Percentiles rank a stretch among this genome's conserved stretches.
Conservation (phyloP, 2,329 filamentous ascomycete genomes). For the Fusarium hostae region DNA sequence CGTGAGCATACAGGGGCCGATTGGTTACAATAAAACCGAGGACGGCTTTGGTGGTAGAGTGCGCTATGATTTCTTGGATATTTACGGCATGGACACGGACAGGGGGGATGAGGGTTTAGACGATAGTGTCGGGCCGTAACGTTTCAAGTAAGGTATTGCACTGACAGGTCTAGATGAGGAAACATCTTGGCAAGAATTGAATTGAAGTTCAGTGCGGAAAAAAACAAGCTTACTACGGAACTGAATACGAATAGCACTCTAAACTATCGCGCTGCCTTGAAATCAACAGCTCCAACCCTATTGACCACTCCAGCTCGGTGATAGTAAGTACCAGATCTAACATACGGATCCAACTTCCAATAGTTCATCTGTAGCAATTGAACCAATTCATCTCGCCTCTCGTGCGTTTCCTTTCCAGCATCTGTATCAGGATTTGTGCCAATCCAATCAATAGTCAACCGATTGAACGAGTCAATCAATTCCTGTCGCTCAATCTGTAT, state of each 20-base stretch:
- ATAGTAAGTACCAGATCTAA: constrained; percentile 60
- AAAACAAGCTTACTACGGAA: background rate
- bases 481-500: constrained; percentile 63
- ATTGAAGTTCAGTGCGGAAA: background rate
- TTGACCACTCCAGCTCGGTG: constrained; percentile 34
- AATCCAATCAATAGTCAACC: constrained; percentile 30
- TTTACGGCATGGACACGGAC: background rate
- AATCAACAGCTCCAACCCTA: constrained; percentile 28
- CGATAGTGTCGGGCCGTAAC: background rate
- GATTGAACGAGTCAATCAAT: constrained; percentile 67
- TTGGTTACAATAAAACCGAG: background rate
- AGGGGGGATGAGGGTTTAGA: background rate
- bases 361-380: constrained; percentile 68
- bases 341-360: constrained; percentile 76
- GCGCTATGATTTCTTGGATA: background rate
- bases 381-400: constrained; percentile 60
- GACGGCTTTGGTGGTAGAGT: background rate
- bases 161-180: background rate
- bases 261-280: constrained; percentile 32
- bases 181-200: background rate
- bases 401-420: background rate
- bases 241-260: background rate
- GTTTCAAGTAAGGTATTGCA: background rate
- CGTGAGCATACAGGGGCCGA: background rate
- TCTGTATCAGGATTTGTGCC: background rate